These are phyloP conservation scores for Cicer chorassanicum DNA, from an alignment of 306 rosid genomes.

Conservation along the genomic window DNA sequence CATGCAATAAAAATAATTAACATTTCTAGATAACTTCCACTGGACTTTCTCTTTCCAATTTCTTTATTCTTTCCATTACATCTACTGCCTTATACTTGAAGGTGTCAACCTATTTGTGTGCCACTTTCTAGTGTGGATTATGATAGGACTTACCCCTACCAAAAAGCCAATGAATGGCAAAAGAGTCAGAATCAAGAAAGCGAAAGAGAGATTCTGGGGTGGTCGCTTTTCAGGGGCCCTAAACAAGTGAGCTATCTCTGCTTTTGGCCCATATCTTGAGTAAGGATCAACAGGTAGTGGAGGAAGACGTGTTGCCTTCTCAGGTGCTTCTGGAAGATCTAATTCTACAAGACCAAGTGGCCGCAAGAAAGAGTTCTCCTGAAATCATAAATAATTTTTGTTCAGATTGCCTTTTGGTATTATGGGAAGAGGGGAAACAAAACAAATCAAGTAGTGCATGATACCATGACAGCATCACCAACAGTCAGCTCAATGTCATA, in stretches of 20 bases:
- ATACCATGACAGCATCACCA: conserved; percentile 96
- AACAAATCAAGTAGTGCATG: conserved; percentile 34
- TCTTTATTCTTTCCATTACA: neutral
- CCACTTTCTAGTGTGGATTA: conserved; percentile 20
- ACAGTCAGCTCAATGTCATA: conserved; percentile 85
- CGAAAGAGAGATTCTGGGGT: conserved; percentile 76
- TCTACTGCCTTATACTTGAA: neutral
- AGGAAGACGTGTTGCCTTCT: conserved; percentile 86
- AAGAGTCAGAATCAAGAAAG: conserved; percentile 76
- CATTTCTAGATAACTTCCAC: neutral
- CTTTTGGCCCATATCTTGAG: conserved; percentile 83
- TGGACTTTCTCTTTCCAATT: conserved; percentile 24
- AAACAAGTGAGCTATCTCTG: conserved; percentile 85
- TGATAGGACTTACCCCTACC: conserved; percentile 75
- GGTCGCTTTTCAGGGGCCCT: conserved; percentile 93
- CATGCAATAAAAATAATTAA: neutral
- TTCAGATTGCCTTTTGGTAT: conserved; percentile 36
- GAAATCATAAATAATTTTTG: conserved; percentile 41
- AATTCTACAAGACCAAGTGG: conserved; percentile 75
- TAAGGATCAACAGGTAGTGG: conserved; percentile 67
- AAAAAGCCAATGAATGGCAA: conserved; percentile 83
- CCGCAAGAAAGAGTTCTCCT: conserved; percentile 92
- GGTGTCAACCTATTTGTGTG: neutral
- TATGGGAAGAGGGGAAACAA: neutral
- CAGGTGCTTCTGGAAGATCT: conserved; percentile 97